Evolutionary conservation across 352 stramenopile species (phyloP), one percentile per base, ranked within the genome.

Genomic region (Phytophthora ramorum): DNA sequence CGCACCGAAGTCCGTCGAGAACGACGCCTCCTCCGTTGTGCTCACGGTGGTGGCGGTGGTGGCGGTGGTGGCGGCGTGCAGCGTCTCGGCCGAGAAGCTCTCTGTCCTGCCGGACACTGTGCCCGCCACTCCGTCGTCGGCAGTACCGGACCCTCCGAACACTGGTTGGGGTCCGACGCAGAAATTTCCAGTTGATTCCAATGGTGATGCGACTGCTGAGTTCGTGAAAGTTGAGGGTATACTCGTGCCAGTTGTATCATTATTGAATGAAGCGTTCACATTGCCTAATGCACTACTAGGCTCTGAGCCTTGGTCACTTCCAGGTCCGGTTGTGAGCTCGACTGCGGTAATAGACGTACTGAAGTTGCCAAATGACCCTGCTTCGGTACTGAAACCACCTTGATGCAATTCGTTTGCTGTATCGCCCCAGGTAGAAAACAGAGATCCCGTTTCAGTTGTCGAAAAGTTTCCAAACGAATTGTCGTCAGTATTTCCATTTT

Each of bases 381-480:
- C 16, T n/a, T 37, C 9, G 8, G n/a, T 4, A 37, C 22, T 32
- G 26, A 56, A 52, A 7, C 0, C 19, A 28, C 46, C 16, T 6
- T 46, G 19, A 0, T 20, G 19, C 35, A 22, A 9, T n/a, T 51
- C 22, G 17, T 13, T 57, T 43, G 34, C 14, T 22, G 7, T 34
- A 1, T 53, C 14, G 8, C 16, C 46, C 61, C 61, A 69, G 7
- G n/a, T 8, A 32, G 12, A 28, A 55, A 70, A 59, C 1, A 13
- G 9, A 50, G 34, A 43, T 17, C 49, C 38, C 2, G 32, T 1
- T 37, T 35, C 58, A 45, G 30, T 4, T 41, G 24, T 3, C 14
- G 45, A 54, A 50, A 69, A 65, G 3, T 37, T 34, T 3, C 17
- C 45, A n/a, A 65, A 64, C 3, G 43, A 44, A 24, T 19, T 3